Evolutionary conservation across 2,329 filamentous ascomycete genomes (phyloP), one percentile per base, ranked within the genome.

Genomic region (Triangularia verruculosa): DNA sequence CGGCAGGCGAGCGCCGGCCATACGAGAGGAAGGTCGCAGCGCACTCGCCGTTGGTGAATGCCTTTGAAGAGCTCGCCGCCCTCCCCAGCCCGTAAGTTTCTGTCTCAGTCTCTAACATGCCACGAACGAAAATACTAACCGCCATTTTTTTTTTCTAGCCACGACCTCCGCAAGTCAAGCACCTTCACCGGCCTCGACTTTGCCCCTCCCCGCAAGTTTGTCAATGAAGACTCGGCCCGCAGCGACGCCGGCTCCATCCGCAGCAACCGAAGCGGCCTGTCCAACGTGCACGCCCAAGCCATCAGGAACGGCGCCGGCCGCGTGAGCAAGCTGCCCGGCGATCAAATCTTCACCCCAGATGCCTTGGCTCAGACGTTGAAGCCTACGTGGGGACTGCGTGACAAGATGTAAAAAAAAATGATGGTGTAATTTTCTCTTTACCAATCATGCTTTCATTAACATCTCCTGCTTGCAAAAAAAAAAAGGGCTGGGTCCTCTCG

Each of bases 21-120:
- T 99, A 92, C 79, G 88, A 87, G 62, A 88, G 90, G n/a, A 80
- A 82, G 39, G 83, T 93, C 1, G 86, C 89, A 15, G 84, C 86
- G 28, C 89, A 91, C 73, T 90, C 88, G n/a, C 93, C 93, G 0
- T 82, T 97, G 43, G 88, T 84, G 24, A 92, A 89, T 64, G 84
- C 93, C 4, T 97, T 93, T 76, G 94, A 98, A 62, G 94, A 98
- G 64, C 87, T 98, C 66, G 78, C 89, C 12, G 83, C 85, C 8
- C 87, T 99, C 67, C 95, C 95, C 39, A 97, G 93, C 83, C 93
- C 95, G 86, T 94, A 87, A 90, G 91, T 90, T 66, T 56, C 43
- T 11, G 13, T 39, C 17, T 13, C 2, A 2, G 0, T 15, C 12
- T 15, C 3, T 5, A 3, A 3, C 51, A 47, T 25, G 34, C 25